Evolutionary conservation across 768 basidiomycete genomes (phyloP).

Genomic region (Tulasnella sp.): DNA sequence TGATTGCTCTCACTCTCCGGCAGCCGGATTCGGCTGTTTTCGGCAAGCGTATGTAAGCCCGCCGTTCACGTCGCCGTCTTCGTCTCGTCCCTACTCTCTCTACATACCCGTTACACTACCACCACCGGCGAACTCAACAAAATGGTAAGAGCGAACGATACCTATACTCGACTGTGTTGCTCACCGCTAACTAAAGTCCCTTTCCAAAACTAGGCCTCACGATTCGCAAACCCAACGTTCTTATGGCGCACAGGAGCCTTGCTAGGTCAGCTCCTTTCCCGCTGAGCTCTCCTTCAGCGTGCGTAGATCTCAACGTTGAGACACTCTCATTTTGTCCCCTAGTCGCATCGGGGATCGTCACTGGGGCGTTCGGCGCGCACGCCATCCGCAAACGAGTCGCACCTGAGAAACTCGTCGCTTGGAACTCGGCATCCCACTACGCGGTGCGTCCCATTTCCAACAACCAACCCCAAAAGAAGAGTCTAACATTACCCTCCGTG

Average conservation of each 20-base stretch:
- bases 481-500: neutral
- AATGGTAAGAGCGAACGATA: neutral
- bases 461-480: too few species aligned
- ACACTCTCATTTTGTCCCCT: neutral
- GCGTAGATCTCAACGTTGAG: neutral
- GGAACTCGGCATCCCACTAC: slow-evolving; percentile 52
- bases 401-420: slow-evolving; percentile 43
- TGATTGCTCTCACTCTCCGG: too few species aligned
- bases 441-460: slow-evolving; percentile 30
- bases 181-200: neutral
- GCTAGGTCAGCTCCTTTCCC: neutral
- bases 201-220: neutral
- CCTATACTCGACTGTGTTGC: neutral
- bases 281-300: neutral
- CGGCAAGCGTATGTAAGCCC: too few species aligned
- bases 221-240: slow-evolving; percentile 11
- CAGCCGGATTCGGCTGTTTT: too few species aligned
- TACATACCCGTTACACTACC: too few species aligned
- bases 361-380: slow-evolving; percentile 63
- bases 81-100: too few species aligned
- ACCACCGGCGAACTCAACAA: too few species aligned
- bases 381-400: slow-evolving; percentile 43
- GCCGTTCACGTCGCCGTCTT: too few species aligned
- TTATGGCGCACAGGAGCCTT: slow-evolving; percentile 16
- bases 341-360: slow-evolving; percentile 40